Base-by-base conservation (phyloP, 345 rosid genomes). In the Brassica rapa region DNA sequence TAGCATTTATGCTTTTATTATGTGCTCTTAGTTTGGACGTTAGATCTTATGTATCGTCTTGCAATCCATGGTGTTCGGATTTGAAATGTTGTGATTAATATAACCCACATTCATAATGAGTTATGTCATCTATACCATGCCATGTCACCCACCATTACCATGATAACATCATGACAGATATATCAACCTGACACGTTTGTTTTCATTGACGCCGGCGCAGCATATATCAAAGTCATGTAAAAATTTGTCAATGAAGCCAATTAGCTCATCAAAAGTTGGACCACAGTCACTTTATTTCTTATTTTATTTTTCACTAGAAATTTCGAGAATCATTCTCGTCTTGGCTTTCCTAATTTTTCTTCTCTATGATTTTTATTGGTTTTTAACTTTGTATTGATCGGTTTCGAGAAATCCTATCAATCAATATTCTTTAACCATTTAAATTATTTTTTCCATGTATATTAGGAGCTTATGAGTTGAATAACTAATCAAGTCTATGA, bases 191-290 rank as follows among this genome's bases (percentile, higher is more conserved):
- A 73, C 78, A 73, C 25, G 66, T 68, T 61, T 61, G 78, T 61
- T 74, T 73, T 1, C 57, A 67, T 73, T 24, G 74, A 41, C 5
- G 78, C 74, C 74, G 82, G 70, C 82, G 70, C 70, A 73, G 57
- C 61, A 73, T 46, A 23, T 46, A 73, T 66, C 30, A 66, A 72
- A 72, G 77, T 66, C 73, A 66, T 46, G 69, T 46, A 66, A 60
- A 37, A 37, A 67, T 79, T 79, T 68, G 82, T 68, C 74, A 73
- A 73, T 79, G 49, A 68, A 73, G 74, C 74, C 73, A 79, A 73
- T 61, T 79, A 73, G 78, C 82, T 73, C 82, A 62, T 73, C 66
- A 68, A 73, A 73, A 73, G 82, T 74, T 73, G 82, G 78, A 73
- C 74, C 82, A 67, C 82, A 25, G 33, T 68, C 24, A 5, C 62